phyloP scores from a whole-genome alignment of 176 grass and related monocot genomes.

The Carex myosuroides region DNA sequence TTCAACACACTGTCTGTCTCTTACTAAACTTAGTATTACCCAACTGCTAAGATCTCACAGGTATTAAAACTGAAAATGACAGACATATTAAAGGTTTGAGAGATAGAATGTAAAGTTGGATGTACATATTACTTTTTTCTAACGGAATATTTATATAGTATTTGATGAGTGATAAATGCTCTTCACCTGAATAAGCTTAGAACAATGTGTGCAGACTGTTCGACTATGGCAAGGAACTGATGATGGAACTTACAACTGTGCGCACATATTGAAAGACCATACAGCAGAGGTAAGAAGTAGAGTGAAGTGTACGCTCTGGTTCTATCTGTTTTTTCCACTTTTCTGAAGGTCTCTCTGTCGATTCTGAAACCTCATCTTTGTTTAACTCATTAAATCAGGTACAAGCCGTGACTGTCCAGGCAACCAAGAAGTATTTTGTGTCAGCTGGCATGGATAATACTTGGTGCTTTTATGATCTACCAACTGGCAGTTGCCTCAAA shows the following conservation, averaged over 20 bases:
- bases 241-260: conserved; percentile 69
- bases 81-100: background rate
- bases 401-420: conserved; percentile 95
- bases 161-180: background rate
- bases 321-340: background rate
- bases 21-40: background rate
- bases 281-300: conserved; percentile 56
- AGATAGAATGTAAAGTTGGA: background rate
- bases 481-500: conserved; percentile 79
- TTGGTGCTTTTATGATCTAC: conserved; percentile 99
- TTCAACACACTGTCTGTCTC: background rate
- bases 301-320: background rate
- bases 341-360: background rate
- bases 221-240: conserved; percentile 84
- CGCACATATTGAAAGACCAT: conserved; percentile 73
- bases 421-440: conserved; percentile 90
- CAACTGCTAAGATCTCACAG: background rate
- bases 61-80: background rate
- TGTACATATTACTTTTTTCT: background rate
- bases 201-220: conserved; percentile 74
- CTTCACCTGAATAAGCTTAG: background rate
- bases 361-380: background rate
- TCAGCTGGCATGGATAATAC: conserved; percentile 90
- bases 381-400: conserved; percentile 41
- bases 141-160: background rate